phyloP scores from a whole-genome alignment of 768 basidiomycete species.

The Russula emetica region DNA sequence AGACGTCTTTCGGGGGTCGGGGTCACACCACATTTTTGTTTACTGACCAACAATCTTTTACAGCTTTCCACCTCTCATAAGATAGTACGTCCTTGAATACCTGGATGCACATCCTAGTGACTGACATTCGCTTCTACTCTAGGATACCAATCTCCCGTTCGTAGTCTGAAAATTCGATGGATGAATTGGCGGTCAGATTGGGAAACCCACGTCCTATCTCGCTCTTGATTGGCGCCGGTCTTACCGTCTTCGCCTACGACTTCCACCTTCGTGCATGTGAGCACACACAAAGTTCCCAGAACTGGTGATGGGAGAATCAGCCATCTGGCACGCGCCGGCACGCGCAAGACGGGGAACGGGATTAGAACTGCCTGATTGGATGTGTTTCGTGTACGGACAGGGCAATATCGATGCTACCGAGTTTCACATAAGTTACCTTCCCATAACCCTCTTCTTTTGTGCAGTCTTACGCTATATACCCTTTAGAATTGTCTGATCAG shows the following conservation, averaged over 20 bases:
- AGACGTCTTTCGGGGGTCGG: background rate
- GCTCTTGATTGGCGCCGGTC: background rate
- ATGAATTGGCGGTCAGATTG: background rate
- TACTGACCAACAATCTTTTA: background rate
- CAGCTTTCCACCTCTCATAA: conserved; percentile 4
- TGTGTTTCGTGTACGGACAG: background rate
- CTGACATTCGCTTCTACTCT: background rate
- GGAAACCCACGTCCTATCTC: background rate
- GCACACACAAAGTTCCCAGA: background rate
- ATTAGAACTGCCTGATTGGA: background rate
- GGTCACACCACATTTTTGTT: background rate
- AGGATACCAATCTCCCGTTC: background rate
- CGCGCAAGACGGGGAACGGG: background rate
- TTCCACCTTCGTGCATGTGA: background rate
- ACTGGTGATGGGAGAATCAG: background rate
- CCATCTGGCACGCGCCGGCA: background rate
- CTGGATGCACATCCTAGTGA: background rate
- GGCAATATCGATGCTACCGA: background rate
- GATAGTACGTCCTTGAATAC: background rate
- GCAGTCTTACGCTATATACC: background rate
- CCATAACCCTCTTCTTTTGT: background rate
- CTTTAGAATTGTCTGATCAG: too few relatives aligned
- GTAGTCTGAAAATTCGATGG: background rate
- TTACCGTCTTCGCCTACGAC: too few relatives aligned
- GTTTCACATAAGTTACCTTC: background rate